These are phyloP conservation scores for Puccinia polysora DNA, from an alignment of 1,284 basidiomycete species.

Conservation along the genomic window DNA sequence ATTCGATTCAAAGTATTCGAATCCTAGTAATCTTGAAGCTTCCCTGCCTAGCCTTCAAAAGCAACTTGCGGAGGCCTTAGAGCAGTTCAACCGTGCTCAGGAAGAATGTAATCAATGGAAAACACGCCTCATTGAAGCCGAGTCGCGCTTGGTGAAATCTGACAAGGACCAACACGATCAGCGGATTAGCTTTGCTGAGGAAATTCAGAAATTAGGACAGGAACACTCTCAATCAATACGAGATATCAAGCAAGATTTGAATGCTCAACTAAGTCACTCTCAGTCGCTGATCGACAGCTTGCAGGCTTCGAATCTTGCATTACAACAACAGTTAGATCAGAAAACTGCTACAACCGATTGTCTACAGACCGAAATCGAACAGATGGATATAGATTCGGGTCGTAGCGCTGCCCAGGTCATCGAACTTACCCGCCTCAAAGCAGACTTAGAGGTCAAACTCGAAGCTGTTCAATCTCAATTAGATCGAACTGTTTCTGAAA, in stretches of 20 bases:
- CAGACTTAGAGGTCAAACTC: constrained; percentile 4
- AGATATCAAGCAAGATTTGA: constrained; percentile 3
- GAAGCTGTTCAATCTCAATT: background rate
- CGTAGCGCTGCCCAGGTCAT: constrained; percentile 7
- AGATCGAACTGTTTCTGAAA: constrained; percentile 8
- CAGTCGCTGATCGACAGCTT: background rate
- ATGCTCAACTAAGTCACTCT: background rate
- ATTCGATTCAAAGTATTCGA: background rate
- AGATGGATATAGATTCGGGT: constrained; percentile 24
- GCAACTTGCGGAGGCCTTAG: background rate
- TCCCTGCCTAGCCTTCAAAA: background rate
- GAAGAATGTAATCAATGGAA: constrained; percentile 17
- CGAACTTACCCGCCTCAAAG: constrained; percentile 16
- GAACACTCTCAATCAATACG: background rate
- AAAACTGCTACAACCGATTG: background rate
- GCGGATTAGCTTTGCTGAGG: constrained; percentile 4
- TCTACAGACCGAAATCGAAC: constrained; percentile 15
- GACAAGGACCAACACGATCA: constrained; percentile 1
- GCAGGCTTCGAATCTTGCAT: background rate
- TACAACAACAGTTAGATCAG: background rate
- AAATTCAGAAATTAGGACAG: constrained; percentile 1
- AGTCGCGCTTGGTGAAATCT: background rate
- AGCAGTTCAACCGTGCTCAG: background rate
- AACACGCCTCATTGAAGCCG: background rate
- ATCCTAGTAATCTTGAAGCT: background rate